Conservation (phyloP, 2,329 filamentous ascomycete species). For the Aspergillus amoenus region DNA sequence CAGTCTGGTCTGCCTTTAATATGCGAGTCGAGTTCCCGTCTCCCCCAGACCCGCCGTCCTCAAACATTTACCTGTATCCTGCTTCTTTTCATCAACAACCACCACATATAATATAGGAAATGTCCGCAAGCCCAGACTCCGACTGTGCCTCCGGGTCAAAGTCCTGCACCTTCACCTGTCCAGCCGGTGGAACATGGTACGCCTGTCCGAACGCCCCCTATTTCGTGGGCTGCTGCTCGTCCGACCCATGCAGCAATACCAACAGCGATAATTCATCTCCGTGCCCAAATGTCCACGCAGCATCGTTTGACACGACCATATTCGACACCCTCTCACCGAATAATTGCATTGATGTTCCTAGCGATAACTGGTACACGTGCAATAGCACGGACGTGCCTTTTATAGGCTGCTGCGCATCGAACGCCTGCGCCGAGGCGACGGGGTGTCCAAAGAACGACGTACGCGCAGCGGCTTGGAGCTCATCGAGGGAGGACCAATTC, state of each 20-base stretch:
- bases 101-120: neutral
- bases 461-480: slow-evolving; percentile 7
- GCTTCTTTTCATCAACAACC: too few species aligned
- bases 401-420: slow-evolving; percentile 4
- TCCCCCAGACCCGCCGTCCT: too few species aligned
- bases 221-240: slow-evolving; percentile 27
- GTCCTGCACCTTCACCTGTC: slow-evolving; percentile 19
- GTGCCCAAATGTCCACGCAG: slow-evolving; percentile 49
- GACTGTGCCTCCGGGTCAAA: slow-evolving; percentile 6
- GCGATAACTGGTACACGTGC: slow-evolving; percentile 7
- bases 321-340: slow-evolving; percentile 3
- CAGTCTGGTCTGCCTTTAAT: too few species aligned
- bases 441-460: neutral
- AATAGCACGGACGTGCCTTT: neutral
- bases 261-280: slow-evolving; percentile 36
- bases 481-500: neutral
- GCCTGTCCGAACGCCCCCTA: slow-evolving; percentile 21
- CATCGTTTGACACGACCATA: slow-evolving; percentile 19
- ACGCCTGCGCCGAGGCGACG: neutral
- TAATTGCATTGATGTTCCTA: neutral
- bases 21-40: too few species aligned
- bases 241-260: slow-evolving; percentile 22
- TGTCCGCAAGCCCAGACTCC: neutral
- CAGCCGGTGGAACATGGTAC: slow-evolving; percentile 22
- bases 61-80: too few species aligned